Evolutionary conservation across 139 green algal species (phyloP), one percentile per base, ranked within the genome.

Genomic region (Volvox africanus): DNA sequence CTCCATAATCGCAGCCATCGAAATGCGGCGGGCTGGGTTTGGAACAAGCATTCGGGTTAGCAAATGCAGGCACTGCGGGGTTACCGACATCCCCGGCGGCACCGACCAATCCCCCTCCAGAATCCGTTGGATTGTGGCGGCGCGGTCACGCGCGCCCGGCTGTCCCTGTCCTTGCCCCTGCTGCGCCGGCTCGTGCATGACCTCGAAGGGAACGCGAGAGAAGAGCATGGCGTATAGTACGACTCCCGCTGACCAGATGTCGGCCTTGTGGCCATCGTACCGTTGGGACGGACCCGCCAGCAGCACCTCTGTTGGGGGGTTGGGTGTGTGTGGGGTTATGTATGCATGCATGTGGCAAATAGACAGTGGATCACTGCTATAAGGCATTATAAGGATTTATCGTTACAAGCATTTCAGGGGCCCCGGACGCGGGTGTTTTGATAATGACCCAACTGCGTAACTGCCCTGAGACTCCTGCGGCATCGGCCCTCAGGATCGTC

Each of bases 141-240:
- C 71, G 50, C 86, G 86, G 50, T 90, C 86, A 9, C 86, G 86
- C 6, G 13, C 86, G 65, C 21, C 50, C 35, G 83, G 33, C 21
- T 26, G 24, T 33, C 33, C 35, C 33, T n/a, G 77, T 21, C 33
- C 24, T 36, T n/a, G 79, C 19, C 44, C 78, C 55, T 80, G 83
- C 67, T 89, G 67, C 24, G 35, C 26, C 65, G 44, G 65, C 21
- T 79, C 82, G 12, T 68, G 30, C 18, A 32, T 18, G 19, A 82
- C 44, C 44, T 90, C 86, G 16, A 90, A 90, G n/a, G 86, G 86
- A 26, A 90, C 86, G 1, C 86, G 71, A 0, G 73, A 84, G 61
- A 91, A 95, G 50, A 98, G 87, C 95, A 97, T 96, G 55, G 92
- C 94, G 92, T 96, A 98, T 68, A 98, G 95, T 73, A 98, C 95